These are phyloP conservation scores for Neovahlkampfia damariscottae DNA, from an alignment of 78 protist species.

Conservation along the genomic window DNA sequence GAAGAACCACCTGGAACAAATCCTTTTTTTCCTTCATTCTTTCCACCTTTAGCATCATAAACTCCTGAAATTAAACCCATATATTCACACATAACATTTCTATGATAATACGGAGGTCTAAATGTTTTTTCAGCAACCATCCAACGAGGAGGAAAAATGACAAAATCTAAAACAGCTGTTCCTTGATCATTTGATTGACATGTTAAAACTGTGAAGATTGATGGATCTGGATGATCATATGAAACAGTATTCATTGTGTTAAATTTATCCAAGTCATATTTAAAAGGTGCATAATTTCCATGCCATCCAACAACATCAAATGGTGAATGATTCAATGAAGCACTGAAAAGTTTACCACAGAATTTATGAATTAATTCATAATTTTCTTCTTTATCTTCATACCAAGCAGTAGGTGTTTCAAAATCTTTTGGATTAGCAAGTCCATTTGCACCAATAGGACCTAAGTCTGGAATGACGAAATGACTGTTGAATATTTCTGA, in stretches of 20 bases:
- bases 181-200: slow-evolving; percentile 71
- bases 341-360: slow-evolving; percentile 39
- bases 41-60: slow-evolving; percentile 86
- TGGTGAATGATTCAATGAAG: slow-evolving; percentile 31
- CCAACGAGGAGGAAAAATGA: slow-evolving; percentile 89
- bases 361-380: slow-evolving; percentile 47
- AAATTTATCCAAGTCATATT: slow-evolving; percentile 68
- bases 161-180: slow-evolving; percentile 81
- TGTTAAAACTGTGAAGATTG: slow-evolving; percentile 91
- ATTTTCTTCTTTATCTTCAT: slow-evolving; percentile 30
- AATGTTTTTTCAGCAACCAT: slow-evolving; percentile 77
- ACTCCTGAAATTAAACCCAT: slow-evolving; percentile 85
- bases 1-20: slow-evolving; percentile 51
- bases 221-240: slow-evolving; percentile 92
- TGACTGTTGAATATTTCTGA: slow-evolving; percentile 69
- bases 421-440: slow-evolving; percentile 90
- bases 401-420: slow-evolving; percentile 67
- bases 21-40: too few relatives aligned
- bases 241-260: slow-evolving; percentile 68
- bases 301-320: slow-evolving; percentile 93
- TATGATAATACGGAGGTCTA: slow-evolving; percentile 90
- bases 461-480: slow-evolving; percentile 79
- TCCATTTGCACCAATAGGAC: slow-evolving; percentile 95
- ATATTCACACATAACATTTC: slow-evolving; percentile 84
- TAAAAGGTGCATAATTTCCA: slow-evolving; percentile 90